phyloP scores from a whole-genome alignment of 2,329 filamentous ascomycete genomes.

The Phoma herbarum region DNA sequence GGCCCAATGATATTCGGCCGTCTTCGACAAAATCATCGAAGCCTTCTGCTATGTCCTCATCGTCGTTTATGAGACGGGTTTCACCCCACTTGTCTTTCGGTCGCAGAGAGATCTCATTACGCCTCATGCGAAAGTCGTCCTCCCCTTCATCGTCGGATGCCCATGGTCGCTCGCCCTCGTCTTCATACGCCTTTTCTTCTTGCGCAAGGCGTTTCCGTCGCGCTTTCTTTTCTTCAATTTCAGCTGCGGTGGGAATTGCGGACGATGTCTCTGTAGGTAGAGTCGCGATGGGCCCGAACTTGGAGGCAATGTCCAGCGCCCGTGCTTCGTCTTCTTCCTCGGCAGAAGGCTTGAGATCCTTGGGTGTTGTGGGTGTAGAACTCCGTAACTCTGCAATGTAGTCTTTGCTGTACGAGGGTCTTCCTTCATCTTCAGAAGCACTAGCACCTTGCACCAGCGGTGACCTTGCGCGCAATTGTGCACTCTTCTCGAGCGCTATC shows the following conservation, averaged over 20 bases:
- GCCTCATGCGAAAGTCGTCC: constrained; percentile 51
- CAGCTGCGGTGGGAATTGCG: constrained; percentile 78
- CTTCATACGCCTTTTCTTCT: constrained; percentile 69
- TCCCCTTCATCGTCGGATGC: constrained; percentile 51
- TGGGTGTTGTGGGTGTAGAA: constrained; percentile 84
- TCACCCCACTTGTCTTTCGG: constrained; percentile 70
- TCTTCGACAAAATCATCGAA: constrained; percentile 94
- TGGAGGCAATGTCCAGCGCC: constrained; percentile 58
- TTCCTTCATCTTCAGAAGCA: constrained; percentile 66
- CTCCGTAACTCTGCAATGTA: constrained; percentile 85
- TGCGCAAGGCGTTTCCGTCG: constrained; percentile 81
- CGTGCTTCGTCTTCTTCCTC: constrained; percentile 57
- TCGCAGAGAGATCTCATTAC: constrained; percentile 58
- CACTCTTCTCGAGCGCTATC: constrained; percentile 72
- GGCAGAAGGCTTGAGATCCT: constrained; percentile 59
- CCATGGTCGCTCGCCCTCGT: constrained; percentile 55
- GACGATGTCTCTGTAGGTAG: constrained; percentile 44
- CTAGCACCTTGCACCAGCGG: constrained; percentile 61
- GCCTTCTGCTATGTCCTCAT: constrained; percentile 91
- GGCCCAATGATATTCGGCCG: constrained; percentile 78
- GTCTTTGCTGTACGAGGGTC: constrained; percentile 85
- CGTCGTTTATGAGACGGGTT: constrained; percentile 80
- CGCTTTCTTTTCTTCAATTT: constrained; percentile 91
- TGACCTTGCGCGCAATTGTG: constrained; percentile 65
- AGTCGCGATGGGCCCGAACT: constrained; percentile 64